phyloP scores from a whole-genome alignment of 139 green algal genomes.

The Coelastrella sp. region DNA sequence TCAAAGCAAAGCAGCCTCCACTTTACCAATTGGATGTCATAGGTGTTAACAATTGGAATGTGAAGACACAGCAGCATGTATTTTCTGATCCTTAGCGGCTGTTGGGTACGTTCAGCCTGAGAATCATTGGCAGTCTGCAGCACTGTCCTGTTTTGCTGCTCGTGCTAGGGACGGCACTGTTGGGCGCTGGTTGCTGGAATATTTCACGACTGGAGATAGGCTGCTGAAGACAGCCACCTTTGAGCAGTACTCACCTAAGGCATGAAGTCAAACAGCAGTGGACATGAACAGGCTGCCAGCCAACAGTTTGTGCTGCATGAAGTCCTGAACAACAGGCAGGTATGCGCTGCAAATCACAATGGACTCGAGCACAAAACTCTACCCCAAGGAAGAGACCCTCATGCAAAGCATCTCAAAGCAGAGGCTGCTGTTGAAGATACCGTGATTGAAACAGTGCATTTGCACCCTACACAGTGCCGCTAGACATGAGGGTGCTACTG shows the following conservation, averaged over 20 bases:
- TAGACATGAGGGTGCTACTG: no score
- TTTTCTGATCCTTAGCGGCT: neutral
- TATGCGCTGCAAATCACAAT: no score
- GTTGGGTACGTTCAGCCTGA: neutral
- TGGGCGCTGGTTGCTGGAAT: conserved; percentile 41
- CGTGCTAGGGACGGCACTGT: conserved; percentile 41
- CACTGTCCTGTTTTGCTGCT: neutral
- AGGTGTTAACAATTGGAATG: neutral
- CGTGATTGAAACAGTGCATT: no score
- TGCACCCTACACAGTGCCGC: no score
- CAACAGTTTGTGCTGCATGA: no score
- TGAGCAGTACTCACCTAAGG: conserved; percentile 27
- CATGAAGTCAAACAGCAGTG: neutral
- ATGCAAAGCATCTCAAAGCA: no score
- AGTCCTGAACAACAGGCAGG: no score
- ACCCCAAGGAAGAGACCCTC: no score
- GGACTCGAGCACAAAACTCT: no score
- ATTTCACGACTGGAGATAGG: conserved; percentile 15
- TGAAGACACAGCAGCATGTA: neutral
- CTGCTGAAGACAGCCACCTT: conserved; percentile 29
- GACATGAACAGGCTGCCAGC: no score
- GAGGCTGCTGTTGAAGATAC: no score
- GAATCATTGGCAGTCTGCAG: neutral
- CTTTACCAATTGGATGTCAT: neutral
- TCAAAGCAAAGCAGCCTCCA: no score